These are phyloP conservation scores for Colletotrichum scovillei DNA, from an alignment of 2,329 filamentous ascomycete species.

Conservation along the genomic window DNA sequence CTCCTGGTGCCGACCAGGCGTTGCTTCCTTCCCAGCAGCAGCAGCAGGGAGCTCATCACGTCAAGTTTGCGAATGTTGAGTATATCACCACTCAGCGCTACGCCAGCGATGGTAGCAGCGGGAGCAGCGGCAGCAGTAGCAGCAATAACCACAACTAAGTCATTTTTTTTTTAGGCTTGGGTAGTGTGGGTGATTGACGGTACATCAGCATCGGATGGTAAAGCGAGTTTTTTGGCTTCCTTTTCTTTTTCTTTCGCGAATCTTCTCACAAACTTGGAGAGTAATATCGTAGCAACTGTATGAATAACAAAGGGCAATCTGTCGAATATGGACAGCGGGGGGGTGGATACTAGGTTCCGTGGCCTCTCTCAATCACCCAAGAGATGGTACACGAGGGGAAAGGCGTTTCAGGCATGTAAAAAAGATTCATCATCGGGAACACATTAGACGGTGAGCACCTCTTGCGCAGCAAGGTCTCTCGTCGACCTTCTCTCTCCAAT, in stretches of 20 bases:
- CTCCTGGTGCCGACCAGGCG: background rate
- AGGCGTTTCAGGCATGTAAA: slow-evolving; percentile 21
- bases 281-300: slow-evolving; percentile 10
- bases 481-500: background rate
- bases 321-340: background rate
- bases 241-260: background rate
- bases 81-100: slow-evolving; percentile 7
- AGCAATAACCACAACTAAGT: background rate
- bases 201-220: slow-evolving; percentile 1
- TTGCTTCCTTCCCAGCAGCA: slow-evolving; percentile 4
- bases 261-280: background rate
- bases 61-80: slow-evolving; percentile 18
- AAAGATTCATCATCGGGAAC: background rate
- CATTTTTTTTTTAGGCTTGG: background rate
- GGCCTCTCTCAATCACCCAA: too few relatives aligned
- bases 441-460: background rate
- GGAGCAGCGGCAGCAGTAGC: slow-evolving; percentile 5
- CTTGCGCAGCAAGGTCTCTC: background rate
- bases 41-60: background rate
- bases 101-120: slow-evolving; percentile 4
- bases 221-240: slow-evolving; percentile 9
- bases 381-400: background rate
- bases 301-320: slow-evolving; percentile 4
- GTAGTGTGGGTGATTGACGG: background rate
- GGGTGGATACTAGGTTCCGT: background rate